Percentiles rank a stretch among this genome's conserved stretches.
Evolutionary conservation across 2,329 filamentous ascomycete species (phyloP).

Genomic region (Daldinia eschscholtzii): DNA sequence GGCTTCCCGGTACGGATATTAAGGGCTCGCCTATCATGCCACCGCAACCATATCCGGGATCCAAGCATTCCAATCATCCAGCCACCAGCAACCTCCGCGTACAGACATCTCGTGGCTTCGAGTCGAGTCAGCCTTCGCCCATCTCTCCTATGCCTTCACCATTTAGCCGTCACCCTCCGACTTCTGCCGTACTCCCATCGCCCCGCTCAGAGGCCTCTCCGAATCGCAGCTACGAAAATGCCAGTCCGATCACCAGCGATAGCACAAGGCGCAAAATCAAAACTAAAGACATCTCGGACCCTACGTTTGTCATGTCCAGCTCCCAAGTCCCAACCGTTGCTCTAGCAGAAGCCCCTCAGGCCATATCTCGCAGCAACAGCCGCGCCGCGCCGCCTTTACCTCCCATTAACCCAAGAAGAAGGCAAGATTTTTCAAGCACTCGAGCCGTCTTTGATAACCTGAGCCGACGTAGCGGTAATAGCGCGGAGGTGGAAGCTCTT

Average conservation of each 20-base stretch:
- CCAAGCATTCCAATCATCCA: constrained; percentile 42
- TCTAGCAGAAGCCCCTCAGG: constrained; percentile 53
- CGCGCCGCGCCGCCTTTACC: constrained; percentile 65
- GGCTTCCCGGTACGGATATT: constrained; percentile 63
- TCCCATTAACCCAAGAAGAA: constrained; percentile 69
- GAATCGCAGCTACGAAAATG: constrained; percentile 46
- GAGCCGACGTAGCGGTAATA: constrained; percentile 54
- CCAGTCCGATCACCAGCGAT: constrained; percentile 51
- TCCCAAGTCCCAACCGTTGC: constrained; percentile 60
- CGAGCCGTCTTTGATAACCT: constrained; percentile 59
- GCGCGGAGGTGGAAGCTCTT: constrained; percentile 46
- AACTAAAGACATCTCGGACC: constrained; percentile 65
- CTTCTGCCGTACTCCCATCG: constrained; percentile 52
- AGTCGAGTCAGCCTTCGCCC: constrained; percentile 60
- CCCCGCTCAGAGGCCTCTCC: constrained; percentile 54
- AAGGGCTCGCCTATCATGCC: constrained; percentile 63
- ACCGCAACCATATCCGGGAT: constrained; percentile 56
- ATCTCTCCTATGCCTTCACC: constrained; percentile 59
- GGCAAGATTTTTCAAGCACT: constrained; percentile 54
- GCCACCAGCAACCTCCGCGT: constrained; percentile 54
- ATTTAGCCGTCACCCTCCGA: constrained; percentile 53
- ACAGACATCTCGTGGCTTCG: constrained; percentile 53
- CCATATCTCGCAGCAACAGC: constrained; percentile 55
- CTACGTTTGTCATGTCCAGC: constrained; percentile 61
- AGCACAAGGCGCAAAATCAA: constrained; percentile 58